Evolutionary conservation across 805 yeast species (phyloP).

Genomic region (Kodamaea kakaduensis): DNA sequence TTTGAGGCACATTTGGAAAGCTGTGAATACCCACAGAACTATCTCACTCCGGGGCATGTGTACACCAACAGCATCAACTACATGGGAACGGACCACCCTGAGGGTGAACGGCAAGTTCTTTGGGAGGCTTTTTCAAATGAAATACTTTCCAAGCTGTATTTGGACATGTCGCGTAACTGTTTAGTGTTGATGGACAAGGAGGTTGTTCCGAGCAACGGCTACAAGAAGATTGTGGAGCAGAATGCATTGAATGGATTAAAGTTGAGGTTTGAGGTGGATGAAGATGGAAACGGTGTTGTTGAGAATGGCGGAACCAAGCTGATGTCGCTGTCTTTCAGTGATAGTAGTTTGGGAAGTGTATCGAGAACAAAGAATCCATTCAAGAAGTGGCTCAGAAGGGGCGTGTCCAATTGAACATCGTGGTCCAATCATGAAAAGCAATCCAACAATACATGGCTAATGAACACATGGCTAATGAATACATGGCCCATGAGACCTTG

Average conservation of each 20-base stretch:
- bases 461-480: too few species aligned
- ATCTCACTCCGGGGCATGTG: slow-evolving; percentile 16
- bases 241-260: slow-evolving; percentile 30
- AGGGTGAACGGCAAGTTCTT: slow-evolving; percentile 9
- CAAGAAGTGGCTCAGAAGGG: slow-evolving; percentile 37
- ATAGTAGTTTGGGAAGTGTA: slow-evolving; percentile 21
- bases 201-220: slow-evolving; percentile 19
- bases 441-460: too few species aligned
- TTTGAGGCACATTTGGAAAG: slow-evolving; percentile 28
- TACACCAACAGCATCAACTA: slow-evolving; percentile 12
- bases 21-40: slow-evolving; percentile 31
- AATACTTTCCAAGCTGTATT: slow-evolving; percentile 25
- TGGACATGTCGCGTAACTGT: slow-evolving; percentile 30
- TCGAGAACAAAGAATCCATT: slow-evolving; percentile 33
- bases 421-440: too few species aligned
- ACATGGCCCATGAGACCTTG: too few species aligned
- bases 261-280: slow-evolving; percentile 24
- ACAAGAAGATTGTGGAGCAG: slow-evolving; percentile 26
- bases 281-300: slow-evolving; percentile 7
- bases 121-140: slow-evolving; percentile 37
- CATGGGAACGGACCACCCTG: slow-evolving; percentile 4
- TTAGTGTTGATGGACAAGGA: slow-evolving; percentile 28
- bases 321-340: slow-evolving; percentile 20
- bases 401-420: too few species aligned
- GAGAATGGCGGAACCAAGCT: slow-evolving; percentile 2